Evolutionary conservation across 805 yeast genomes (phyloP).

Genomic region (Candida chauliodis): DNA sequence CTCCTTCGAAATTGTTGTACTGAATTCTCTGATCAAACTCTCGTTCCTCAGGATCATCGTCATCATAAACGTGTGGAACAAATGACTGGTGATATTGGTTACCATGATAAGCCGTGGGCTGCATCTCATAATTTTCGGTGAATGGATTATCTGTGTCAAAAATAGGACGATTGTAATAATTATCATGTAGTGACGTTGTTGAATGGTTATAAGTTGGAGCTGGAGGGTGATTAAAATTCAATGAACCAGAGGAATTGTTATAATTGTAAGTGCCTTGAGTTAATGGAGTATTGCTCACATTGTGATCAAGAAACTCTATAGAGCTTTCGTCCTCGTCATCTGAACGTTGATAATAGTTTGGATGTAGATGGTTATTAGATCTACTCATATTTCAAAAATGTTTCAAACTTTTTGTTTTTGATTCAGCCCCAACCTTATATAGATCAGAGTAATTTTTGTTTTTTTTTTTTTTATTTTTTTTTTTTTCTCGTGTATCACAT

Average conservation of each 20-base stretch:
- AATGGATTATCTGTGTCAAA: slow-evolving; percentile 12
- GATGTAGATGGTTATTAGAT: slow-evolving; percentile 6
- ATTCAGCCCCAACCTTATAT: slow-evolving; percentile 6
- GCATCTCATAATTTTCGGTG: slow-evolving; percentile 11
- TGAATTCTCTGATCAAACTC: slow-evolving; percentile 38
- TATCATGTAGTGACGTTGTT: slow-evolving; percentile 7
- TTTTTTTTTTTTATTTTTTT: not conserved
- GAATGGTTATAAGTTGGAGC: slow-evolving; percentile 9
- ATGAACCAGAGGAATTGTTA: slow-evolving; percentile 2
- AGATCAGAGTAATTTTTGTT: too few relatives aligned
- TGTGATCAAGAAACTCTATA: slow-evolving; percentile 4
- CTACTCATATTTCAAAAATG: not conserved
- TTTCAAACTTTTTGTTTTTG: not conserved
- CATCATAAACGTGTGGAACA: slow-evolving; percentile 41
- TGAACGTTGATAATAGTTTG: slow-evolving; percentile 2
- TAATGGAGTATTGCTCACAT: slow-evolving; percentile 5
- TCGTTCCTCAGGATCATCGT: slow-evolving; percentile 36
- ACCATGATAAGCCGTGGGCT: slow-evolving; percentile 7
- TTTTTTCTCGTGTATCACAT: slow-evolving; percentile 1
- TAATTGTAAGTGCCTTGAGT: slow-evolving; percentile 9
- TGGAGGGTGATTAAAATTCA: slow-evolving; percentile 8
- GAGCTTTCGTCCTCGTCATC: slow-evolving; percentile 6
- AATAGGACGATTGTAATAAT: slow-evolving; percentile 11
- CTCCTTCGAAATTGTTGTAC: slow-evolving; percentile 39
- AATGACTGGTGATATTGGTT: slow-evolving; percentile 32